These are phyloP conservation scores for Emergomyces orientalis DNA, from an alignment of 2,329 filamentous ascomycete species.

Conservation along the genomic window DNA sequence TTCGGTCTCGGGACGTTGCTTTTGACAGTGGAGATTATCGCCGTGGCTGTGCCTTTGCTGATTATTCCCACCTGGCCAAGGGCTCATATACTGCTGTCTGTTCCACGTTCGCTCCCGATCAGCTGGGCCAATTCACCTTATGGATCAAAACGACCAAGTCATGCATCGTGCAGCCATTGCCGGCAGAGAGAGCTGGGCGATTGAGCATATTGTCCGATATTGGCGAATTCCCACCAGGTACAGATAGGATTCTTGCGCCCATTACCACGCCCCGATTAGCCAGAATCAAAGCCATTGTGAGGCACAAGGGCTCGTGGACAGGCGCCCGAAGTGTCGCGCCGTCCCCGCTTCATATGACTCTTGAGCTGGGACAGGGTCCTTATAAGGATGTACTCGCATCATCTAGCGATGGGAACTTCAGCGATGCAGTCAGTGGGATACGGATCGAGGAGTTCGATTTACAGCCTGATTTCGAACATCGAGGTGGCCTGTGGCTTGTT, in stretches of 20 bases:
- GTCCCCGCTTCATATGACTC: constrained; percentile 55
- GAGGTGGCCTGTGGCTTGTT: constrained; percentile 64
- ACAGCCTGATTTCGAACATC: constrained; percentile 49
- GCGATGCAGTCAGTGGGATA: constrained; percentile 56
- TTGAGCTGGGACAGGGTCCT: constrained; percentile 65
- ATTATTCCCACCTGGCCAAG: constrained; percentile 50
- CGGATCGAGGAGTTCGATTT: constrained; percentile 67
- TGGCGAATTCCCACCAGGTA: constrained; percentile 44
- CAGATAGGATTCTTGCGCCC: constrained; percentile 47
- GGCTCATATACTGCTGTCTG: constrained; percentile 82
- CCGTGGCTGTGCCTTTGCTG: constrained; percentile 63
- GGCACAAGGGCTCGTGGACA: constrained; percentile 38
- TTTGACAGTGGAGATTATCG: constrained; percentile 83
- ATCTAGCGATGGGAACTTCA: constrained; percentile 66
- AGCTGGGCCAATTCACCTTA: constrained; percentile 64
- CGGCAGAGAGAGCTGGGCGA: constrained; percentile 65
- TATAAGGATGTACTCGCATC: constrained; percentile 55
- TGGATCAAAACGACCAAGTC: constrained; percentile 55
- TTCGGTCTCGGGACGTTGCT: constrained; percentile 67
- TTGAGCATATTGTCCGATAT: constrained; percentile 45
- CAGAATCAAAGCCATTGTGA: constrained; percentile 49
- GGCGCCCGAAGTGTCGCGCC: constrained; percentile 30
- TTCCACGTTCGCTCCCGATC: constrained; percentile 78
- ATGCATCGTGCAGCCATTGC: constrained; percentile 51
- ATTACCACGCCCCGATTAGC: constrained; percentile 49